Evolutionary conservation across 176 grass and related monocot genomes (phyloP), one percentile per base, ranked within the genome.

Genomic region (Oryza meridionalis): DNA sequence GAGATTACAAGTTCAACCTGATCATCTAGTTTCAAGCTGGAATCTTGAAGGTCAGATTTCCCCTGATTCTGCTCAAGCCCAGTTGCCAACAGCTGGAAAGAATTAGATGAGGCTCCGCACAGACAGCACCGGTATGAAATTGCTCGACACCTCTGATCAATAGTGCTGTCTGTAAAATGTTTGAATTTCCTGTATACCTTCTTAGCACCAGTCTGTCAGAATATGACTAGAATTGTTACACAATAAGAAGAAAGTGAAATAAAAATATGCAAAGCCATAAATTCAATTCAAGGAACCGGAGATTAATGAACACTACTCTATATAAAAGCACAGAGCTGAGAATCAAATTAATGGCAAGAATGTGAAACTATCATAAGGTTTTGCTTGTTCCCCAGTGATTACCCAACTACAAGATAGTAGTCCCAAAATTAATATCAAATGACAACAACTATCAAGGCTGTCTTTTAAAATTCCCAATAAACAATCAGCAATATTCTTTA

Each of bases 191-290:
- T 88, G 81, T 81, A 94, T 45, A 84, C 90, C 79, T 89, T 96
- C 81, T 92, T 90, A 21, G 86, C 91, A 55, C 87, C 88, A 51
- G 15, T 92, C 96, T 99, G 85, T 35, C 82, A 97, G 81, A 53
- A 43, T 63, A 81, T 43, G 25, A 78, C 72, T 35, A 49, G 64
- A 77, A 50, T 85, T 76, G 55, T 84, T 82, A 69, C 25, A 49
- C 17, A 22, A 76, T 76, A 70, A 78, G 35, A 4, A 64, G 9
- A 68, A 49, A 71, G 16, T 1, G 58, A 44, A 69, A 78, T 69
- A 53, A 10, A 77, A 69, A 80, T 15, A 73, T 61, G 11, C 21
- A 73, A 72, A 72, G 6, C n/a, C 58, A 82, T 6, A 47, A 1
- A 59, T 49, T 6, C 40, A 68, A 75, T 43, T 62, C 21, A 63